Evolutionary conservation across 75 land plant genomes (phyloP), one percentile per base, ranked within the genome.

Genomic region (Pinus taeda): DNA sequence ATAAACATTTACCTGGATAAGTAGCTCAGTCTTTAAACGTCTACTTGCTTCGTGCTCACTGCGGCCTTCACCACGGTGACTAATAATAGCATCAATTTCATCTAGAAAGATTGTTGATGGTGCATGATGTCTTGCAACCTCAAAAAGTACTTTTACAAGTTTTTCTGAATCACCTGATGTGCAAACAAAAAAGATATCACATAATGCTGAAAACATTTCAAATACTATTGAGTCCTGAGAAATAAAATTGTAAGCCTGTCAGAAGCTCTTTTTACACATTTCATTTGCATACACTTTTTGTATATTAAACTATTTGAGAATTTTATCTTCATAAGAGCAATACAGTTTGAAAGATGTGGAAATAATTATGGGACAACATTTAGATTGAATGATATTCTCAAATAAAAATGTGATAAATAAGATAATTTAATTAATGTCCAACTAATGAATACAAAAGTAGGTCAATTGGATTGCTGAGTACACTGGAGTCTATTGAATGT

Each of bases 21-120:
- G 98, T 2, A 97, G 83, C 86, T 97, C 99, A 71, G 99, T 97
- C 79, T 97, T 97, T 62, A 97, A 74, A 24, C 99, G 92, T 39
- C 99, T 79, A 74, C 99, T 97, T 14, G 98, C 98, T 85, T 97
- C 99, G 85, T 97, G 99, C 79, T 97, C 98, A 84, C 99, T 97
- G 45, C 90, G 88, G 37, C 83, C 99, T 83, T 95, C 98, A 77
- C 98, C 99, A 77, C 99, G 92, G 58, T 93, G 95, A 75, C 98
- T 95, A 58, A 97, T 95, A 8, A 97, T 88, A 4, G 99, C 90
- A 86, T 97, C 99, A 79, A 97, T 97, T 79, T 97, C 99, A 77
- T 97, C 99, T 74, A 97, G 86, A 79, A 97, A 97, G 57, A 97
- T 97, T 33, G 99, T 97, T 37, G 95, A 91, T 17, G 99, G 99